Evolutionary conservation across 768 basidiomycete species (phyloP), one percentile per base, ranked within the genome.

Genomic region (Tremella yokohamensis): DNA sequence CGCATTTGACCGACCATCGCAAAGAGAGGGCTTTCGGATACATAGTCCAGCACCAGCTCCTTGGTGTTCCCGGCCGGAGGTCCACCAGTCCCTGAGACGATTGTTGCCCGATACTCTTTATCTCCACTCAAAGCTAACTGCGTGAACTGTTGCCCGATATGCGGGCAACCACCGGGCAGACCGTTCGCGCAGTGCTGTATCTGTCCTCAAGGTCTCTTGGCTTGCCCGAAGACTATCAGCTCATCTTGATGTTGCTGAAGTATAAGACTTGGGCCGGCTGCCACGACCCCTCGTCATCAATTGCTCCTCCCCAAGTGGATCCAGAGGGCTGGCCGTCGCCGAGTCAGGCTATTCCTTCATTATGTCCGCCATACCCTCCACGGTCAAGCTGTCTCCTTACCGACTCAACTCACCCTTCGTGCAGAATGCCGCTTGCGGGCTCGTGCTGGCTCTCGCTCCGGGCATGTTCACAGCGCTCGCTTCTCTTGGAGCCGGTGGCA

Each of bases 401-500:
- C 52, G 52, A 4, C 52, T 53, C 29, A 34, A 16, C 15, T 53
- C 52, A 13, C 52, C 52, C 15, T 53, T 42, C 38, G 25, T 53
- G n/a, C 52, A 53, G 52, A 53, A 53, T 34, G 19, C 25, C 11
- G 52, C 38, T 15, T 34, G 29, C 40, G 52, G 52, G 3, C 15
- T 53, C 38, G 25, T 53, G 4, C 52, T 53, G 3, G 15, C 38
- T 19, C 52, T 53, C 12, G 52, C 25, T 9, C 52, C 52, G 11
- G 52, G 52, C 48, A 53, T 34, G 52, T 40, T 53, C 26, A 38
- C 52, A 7, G 52, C 52, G 3, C 52, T 34, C n/a, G 29, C 52
- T 13, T 34, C 25, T 18, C 37, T 40, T 25, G 52, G 52, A n/a
- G 52, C 52, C 11, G 52, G 52, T 48, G 52, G 52, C 15, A 38